Evolutionary conservation across 108 stramenopile species (phyloP), one percentile per base, ranked within the genome.

Genomic region (Stephanodiscus triporus): DNA sequence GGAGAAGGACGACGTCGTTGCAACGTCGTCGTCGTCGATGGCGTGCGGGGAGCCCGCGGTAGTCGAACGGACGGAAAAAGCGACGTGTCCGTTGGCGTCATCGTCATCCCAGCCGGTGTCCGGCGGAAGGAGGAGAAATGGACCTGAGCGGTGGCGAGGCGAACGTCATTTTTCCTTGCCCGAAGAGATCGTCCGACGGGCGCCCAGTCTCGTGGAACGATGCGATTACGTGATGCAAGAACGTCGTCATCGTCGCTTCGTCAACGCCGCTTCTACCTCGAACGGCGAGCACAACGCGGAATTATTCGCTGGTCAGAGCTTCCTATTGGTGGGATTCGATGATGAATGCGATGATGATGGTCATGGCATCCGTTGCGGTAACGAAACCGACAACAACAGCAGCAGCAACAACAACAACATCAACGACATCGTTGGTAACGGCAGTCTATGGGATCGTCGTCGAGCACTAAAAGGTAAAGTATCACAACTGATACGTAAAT

Each of bases 401-500:
- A 29, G 23, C 51, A 19, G 20, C 51, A 2, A 29, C 4, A 56
- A 27, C 26, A 27, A 24, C 55, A 27, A 24, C 26, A 56, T 0
- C 23, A 27, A 53, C 51, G 7, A 20, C 17, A 20, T 20, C 17
- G 9, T 50, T n/a, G n/a, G n/a, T n/a, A n/a, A n/a, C n/a, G n/a
- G n/a, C 49, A 8, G 20, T 20, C 49, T 27, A 42, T 48, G 17
- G 8, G 30, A 32, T 19, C 19, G 29, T 37, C 37, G 34, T 59
- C 36, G 6, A 59, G 16, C 58, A 16, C 58, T 68, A 10, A 67
- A 57, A 17, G 34, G 23, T 13, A 73, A 63, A 42, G 48, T 89
- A 19, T 73, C 84, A 8, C 81, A 73, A 45, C 51, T 90, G 19
- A 81, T 92, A 53, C 80, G 89, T 8, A 72, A 82, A 43, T 85